Base-by-base conservation (phyloP, 2,329 filamentous ascomycete species). In the Xenosphaeropsis pyriputrescens region DNA sequence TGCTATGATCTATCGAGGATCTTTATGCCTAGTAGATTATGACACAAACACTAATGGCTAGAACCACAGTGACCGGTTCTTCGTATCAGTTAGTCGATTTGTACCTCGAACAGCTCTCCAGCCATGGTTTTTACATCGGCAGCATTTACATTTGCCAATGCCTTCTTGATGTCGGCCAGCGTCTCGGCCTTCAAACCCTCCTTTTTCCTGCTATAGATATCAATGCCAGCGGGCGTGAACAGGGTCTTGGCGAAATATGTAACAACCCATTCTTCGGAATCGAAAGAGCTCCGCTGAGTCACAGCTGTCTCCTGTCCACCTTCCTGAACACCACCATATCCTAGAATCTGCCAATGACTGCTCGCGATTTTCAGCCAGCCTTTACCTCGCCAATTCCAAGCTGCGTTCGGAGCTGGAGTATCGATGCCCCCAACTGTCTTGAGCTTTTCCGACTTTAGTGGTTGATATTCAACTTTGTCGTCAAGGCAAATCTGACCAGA, bases 241-340 rank as follows among this genome's bases (percentile, higher is more conserved):
- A 88, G 47, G 17, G 83, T 93, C 51, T 82, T 78, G 44, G 79
- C 77, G 57, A 93, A 93, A 67, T 79, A 89, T 4, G 83, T 93
- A 12, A 93, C 82, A 2, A 72, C 75, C 82, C 83, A 93, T 47
- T 68, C 67, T 56, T 58, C 58, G 6, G 45, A 48, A 2, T 51
- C 50, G 22, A 26, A 3, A 9, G 22, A 26, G 12, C 8, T 26
- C 7, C 8, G 22, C 8, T 26, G 22, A 26, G 4, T 9, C 3
- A 45, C 49, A 36, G 48, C 49, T 4, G 47, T 44, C 19, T 32
- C 47, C 22, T 26, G 22, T 0, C 58, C 58, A 15, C 52, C 62
- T 12, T 39, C 51, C 1, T 58, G 59, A 26, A 26, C 22, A 22
- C 55, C 64, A 4, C 84, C 84, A 66, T 74, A 88, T 3, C 79